Evolutionary conservation across 768 basidiomycete species (phyloP), one percentile per base, ranked within the genome.

Genomic region (Auricularia heimuer): DNA sequence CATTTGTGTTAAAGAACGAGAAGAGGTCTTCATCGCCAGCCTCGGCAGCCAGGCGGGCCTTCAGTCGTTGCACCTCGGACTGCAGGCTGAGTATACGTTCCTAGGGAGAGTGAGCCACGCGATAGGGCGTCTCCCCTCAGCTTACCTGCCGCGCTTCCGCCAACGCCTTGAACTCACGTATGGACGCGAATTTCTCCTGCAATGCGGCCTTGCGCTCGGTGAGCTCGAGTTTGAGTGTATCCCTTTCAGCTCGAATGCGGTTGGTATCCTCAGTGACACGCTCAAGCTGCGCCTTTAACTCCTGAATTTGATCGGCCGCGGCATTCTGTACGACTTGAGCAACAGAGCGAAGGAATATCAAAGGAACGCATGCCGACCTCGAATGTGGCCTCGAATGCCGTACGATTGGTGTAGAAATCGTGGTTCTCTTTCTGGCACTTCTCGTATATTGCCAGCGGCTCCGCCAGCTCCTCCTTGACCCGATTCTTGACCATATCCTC

Each of bases 31-130:
- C 84, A 29, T 89, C 81, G 4, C 87, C 85, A 1, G 82, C 79
- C 34, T 85, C 76, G 0, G 92, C 91, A 21, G 90, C 93, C n/a
- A 95, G 77, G 36, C 83, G 82, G 16, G 88, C 81, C 73, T 89
- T 91, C 67, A 89, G 79, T 29, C 94, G 81, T 51, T 77, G 80
- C 11, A 89, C 77, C 73, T 98, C 93, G 1, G 88, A 88, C 67
- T 85, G 78, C 33, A 96, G 73, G 35, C 85, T 82, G 12, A 73
- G 72, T 54, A 98, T 86, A 45, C 94, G 88, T 66, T 89, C 90
- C 85, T 93, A 66, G 3, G 37, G 21, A 34, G 14, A 10, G 10
- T 34, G 44, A 37, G 56, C 65, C 18, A 12, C 4, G 66, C 67
- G 45, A 66, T 63, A 18, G 62, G 60, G 21, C 66, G 63, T 24